phyloP scores from a whole-genome alignment of 2,329 filamentous ascomycete species.

The Xylaria sp. region DNA sequence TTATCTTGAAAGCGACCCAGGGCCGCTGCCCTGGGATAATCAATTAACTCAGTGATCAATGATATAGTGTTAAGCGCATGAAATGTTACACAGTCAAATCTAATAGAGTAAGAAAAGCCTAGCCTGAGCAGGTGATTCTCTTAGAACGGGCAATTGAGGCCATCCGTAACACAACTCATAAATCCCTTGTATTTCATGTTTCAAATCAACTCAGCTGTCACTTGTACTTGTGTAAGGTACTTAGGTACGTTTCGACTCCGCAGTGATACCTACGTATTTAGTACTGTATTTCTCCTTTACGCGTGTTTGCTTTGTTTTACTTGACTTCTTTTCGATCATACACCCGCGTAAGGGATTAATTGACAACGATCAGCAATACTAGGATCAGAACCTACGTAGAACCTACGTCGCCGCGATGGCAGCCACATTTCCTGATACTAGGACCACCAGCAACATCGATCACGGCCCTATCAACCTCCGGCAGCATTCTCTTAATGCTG shows the following conservation, averaged over 20 bases:
- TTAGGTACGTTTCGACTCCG: no score
- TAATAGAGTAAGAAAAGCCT: background rate
- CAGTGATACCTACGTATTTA: no score
- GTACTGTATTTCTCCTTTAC: no score
- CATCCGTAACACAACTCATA: background rate
- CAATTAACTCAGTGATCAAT: background rate
- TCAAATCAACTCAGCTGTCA: background rate
- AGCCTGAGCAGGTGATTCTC: background rate
- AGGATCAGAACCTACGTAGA: background rate
- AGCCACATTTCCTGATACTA: background rate
- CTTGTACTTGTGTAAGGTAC: background rate
- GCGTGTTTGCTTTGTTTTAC: no score
- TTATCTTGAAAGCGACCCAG: slow-evolving; percentile 16
- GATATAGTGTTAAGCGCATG: background rate
- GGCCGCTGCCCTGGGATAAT: background rate
- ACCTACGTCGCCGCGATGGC: background rate
- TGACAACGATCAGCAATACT: background rate
- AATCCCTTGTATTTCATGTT: background rate
- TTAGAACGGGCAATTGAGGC: background rate
- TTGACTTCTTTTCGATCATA: no score
- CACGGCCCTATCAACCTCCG: slow-evolving; percentile 7
- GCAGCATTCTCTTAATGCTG: slow-evolving; percentile 25
- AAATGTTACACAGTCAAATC: no score
- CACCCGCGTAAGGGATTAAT: no score
- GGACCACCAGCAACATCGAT: background rate